Evolutionary conservation across 768 basidiomycete species (phyloP), one percentile per base, ranked within the genome.

Genomic region (Lactarius evosmus): DNA sequence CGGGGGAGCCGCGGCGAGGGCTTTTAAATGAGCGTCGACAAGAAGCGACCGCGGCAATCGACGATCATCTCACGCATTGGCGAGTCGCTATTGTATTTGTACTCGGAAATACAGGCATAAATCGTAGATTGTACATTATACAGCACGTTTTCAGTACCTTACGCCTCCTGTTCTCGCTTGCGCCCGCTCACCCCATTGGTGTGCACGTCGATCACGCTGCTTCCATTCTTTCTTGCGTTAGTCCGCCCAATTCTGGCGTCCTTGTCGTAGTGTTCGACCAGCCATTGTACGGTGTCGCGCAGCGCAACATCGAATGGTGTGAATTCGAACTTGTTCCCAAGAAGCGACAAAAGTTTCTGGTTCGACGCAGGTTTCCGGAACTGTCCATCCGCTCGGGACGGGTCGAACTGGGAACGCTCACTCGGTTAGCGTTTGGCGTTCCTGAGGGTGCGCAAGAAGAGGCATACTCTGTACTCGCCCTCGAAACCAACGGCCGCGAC

Each of bases 301-400:
- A 98, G 78, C 29, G 95, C 95, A 74, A 84, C 66, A 34, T 93
- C 84, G 74, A 98, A 96, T 8, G 95, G 94, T 33, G 95, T 97
- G 75, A 98, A 98, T 75, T 88, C 71, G 78, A 95, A 97, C 4
- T 62, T 50, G 46, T 79, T 86, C 32, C 88, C 88, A 56, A 95
- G 85, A 58, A 91, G 77, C n/a, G 75, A 76, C 55, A 92, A 72
- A 7, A 97, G 78, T 75, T 95, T 96, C 71, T 83, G 85, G 76
- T 98, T 98, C 40, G 93, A 93, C 19, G 95, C 95, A 0, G 95
- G 95, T 77, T 98, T 98, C 69, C 95, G 87, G 83, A 88, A 95
- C 75, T 98, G 95, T 1, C 96, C 95, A 70, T 98, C 96, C 9
- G 95, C 85, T 58, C 85, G 84, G 29, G 83, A 79, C 36, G 87